Evolutionary conservation across 2,329 filamentous ascomycete species (phyloP), one percentile per base, ranked within the genome.

Genomic region (Fusarium continuum): DNA sequence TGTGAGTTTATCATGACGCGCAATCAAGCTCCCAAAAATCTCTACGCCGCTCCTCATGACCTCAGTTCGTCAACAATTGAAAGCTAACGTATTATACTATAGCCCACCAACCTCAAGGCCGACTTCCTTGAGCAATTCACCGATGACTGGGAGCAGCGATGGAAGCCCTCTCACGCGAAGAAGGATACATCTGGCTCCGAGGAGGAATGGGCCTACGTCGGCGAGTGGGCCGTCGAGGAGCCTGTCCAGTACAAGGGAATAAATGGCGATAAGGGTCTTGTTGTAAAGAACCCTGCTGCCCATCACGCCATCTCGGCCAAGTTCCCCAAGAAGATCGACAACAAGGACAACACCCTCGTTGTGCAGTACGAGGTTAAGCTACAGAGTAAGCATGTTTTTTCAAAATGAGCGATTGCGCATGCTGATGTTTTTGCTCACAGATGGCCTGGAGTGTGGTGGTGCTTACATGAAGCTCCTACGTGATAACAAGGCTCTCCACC

Each of bases 331-430:
- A 90, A 91, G 81, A 91, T 99, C 75, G 91, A 97, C 81, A 95
- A 96, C 87, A 98, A 94, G 88, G 93, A 86, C 82, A 96, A 99
- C 85, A 91, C 92, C 58, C 87, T 99, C 46, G 95, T 99, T 70
- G 92, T 99, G 49, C 95, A 99, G 82, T 99, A 99, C 77, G 95
- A 99, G 79, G 95, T 98, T 76, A 99, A 99, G 88, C 91, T 97
- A 68, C 95, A 99, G 83, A 92, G 92, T 96, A 85, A 80, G 91
- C 23, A 34, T 26, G 36, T 8, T 51, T 9, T 13, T 5, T 3
- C 28, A 32, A 41, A 8, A n/a, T 9, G 8, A 10, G 8, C n/a
- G 32, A 51, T 38, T 19, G 14, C 29, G 10, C 36, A 34, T 59
- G 29, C 56, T 72, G 73, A 68, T 79, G 78, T 70, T 73, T 73